Evolutionary conservation across 2,329 filamentous ascomycete genomes (phyloP).

Genomic region (Penicillium capsulatum): DNA sequence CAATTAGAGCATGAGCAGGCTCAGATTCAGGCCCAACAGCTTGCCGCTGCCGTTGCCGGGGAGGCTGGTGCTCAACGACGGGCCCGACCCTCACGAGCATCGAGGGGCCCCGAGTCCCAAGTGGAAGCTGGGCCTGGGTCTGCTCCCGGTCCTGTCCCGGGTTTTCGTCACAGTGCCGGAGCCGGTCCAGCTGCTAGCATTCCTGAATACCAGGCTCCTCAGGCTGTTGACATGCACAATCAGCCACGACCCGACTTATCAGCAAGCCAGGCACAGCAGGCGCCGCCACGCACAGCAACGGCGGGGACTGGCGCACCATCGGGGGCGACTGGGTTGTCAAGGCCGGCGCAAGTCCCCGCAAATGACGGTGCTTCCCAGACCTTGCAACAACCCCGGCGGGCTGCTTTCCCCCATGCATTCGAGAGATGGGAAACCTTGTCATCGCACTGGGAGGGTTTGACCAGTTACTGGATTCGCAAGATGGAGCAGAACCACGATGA

Average conservation of each 20-base stretch:
- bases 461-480: conserved; percentile 93
- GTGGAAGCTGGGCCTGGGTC: conserved; percentile 4
- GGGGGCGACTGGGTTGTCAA: conserved; percentile 18
- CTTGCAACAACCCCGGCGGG: conserved; percentile 45
- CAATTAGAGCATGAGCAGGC: conserved; percentile 38
- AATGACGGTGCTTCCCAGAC: conserved; percentile 27
- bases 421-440: conserved; percentile 96
- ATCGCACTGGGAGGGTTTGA: conserved; percentile 96
- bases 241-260: conserved; percentile 17
- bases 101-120: conserved; percentile 13
- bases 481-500: conserved; percentile 88
- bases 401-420: conserved; percentile 91
- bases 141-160: conserved; percentile 6
- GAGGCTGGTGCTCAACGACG: conserved; percentile 31
- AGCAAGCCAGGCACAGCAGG: conserved; percentile 18
- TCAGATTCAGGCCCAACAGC: conserved; percentile 27
- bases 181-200: conserved; percentile 13
- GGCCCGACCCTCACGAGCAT: conserved; percentile 10
- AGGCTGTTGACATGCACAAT: conserved; percentile 5
- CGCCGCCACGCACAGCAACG: conserved; percentile 18
- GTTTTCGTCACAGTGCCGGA: conserved; percentile 13
- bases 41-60: conserved; percentile 45
- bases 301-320: conserved; percentile 16
- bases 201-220: conserved; percentile 17
- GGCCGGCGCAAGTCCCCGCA: conserved; percentile 22